These are phyloP conservation scores for Hibiscus syriacus DNA, from an alignment of 345 rosid genomes.

Conservation along the genomic window DNA sequence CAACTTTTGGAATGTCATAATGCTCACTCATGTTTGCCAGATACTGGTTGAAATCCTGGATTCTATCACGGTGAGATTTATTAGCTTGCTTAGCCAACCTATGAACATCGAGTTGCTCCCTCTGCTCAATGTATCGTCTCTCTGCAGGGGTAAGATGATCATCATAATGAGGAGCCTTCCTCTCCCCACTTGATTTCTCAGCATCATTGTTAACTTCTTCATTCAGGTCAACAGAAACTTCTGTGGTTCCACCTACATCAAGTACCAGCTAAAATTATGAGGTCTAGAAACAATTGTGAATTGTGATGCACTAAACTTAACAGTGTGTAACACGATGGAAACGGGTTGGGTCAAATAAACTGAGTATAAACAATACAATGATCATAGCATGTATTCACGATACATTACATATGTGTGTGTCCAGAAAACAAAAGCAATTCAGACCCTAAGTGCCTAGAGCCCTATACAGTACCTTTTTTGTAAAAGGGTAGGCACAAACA, in stretches of 20 bases:
- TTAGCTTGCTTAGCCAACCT: constrained; percentile 65
- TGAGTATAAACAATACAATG: no score
- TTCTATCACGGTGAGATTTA: constrained; percentile 80
- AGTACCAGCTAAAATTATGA: background rate
- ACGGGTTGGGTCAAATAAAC: background rate
- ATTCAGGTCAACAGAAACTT: constrained; percentile 15
- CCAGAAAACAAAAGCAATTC: no score
- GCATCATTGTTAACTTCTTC: constrained; percentile 27
- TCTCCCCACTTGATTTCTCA: constrained; percentile 36
- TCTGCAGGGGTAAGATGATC: constrained; percentile 61
- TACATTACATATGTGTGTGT: no score
- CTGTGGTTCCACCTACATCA: constrained; percentile 29
- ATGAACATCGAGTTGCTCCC: constrained; percentile 54
- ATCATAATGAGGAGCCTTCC: constrained; percentile 27
- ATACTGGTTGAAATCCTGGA: constrained; percentile 79
- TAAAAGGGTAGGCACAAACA: no score
- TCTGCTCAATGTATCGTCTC: constrained; percentile 67
- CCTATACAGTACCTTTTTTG: no score
- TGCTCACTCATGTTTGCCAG: constrained; percentile 92
- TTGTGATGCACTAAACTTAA: no score
- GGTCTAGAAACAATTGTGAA: no score
- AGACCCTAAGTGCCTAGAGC: no score
- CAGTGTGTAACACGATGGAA: no score
- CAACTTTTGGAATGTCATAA: constrained; percentile 86
- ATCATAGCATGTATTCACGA: no score